Evolutionary conservation across 176 grass and related monocot species (phyloP).

Genomic region (Aegilops sharonensis): DNA sequence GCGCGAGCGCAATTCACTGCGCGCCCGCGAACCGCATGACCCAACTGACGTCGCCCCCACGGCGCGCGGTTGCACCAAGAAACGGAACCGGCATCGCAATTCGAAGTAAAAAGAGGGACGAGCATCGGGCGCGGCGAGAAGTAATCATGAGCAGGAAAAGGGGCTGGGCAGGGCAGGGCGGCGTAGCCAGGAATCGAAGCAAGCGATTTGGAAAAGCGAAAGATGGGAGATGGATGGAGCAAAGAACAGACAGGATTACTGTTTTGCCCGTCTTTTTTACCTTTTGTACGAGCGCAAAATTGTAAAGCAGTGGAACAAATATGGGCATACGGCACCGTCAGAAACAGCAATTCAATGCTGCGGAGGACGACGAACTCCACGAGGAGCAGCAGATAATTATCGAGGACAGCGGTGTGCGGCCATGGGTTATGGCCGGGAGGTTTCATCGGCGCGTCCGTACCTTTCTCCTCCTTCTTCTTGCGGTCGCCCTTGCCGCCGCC

Average conservation of each 20-base stretch:
- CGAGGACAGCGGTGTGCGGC: no score
- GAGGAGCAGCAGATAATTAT: neutral
- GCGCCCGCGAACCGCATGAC: conserved; percentile 43
- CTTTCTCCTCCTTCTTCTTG: conserved; percentile 99
- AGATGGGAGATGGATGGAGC: neutral
- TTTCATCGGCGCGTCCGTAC: neutral
- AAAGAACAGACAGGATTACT: conserved; percentile 5
- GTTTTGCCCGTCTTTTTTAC: neutral
- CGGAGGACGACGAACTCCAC: neutral
- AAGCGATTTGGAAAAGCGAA: neutral
- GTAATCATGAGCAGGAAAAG: neutral
- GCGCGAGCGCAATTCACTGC: conserved; percentile 27
- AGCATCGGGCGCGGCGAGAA: neutral
- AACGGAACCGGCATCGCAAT: no score
- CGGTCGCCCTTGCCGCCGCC: conserved; percentile 67
- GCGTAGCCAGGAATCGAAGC: neutral
- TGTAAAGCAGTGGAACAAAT: neutral
- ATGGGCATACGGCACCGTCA: neutral
- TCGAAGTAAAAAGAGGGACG: no score
- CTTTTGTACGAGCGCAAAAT: neutral
- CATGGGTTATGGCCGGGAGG: no score
- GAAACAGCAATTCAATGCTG: neutral
- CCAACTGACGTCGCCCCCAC: conserved; percentile 29
- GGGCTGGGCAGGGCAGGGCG: neutral
- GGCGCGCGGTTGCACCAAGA: conserved; percentile 1